Conservation (phyloP, 192 early-diverging fungal genomes). For the Borealophlyctis nickersoniae region DNA sequence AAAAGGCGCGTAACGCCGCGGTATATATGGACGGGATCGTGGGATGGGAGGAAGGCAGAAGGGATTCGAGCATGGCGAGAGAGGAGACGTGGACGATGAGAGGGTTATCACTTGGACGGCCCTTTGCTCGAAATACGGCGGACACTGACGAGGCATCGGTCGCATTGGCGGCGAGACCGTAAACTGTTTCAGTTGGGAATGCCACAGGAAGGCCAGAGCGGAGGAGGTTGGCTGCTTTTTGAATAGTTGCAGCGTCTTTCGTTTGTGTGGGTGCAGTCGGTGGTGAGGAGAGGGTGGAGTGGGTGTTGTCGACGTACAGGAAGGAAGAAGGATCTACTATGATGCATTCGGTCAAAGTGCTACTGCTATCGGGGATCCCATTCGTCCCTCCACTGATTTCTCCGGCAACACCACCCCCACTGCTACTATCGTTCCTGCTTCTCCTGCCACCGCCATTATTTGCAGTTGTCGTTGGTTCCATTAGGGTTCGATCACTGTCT, state of each 20-base stretch:
- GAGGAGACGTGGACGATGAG: slow-evolving; percentile 95
- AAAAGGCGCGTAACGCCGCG: slow-evolving; percentile 62
- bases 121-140: slow-evolving; percentile 82
- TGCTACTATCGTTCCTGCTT: no score
- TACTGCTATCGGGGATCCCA: no score
- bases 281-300: no score
- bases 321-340: no score
- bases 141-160: slow-evolving; percentile 60
- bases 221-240: slow-evolving; percentile 56
- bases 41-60: slow-evolving; percentile 43
- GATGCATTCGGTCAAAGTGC: no score
- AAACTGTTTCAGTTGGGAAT: slow-evolving; percentile 98
- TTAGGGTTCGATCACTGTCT: no score
- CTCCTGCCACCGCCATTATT: no score
- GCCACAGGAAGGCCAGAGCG: slow-evolving; percentile 65
- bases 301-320: no score
- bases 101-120: slow-evolving; percentile 92
- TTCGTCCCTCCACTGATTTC: no score
- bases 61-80: slow-evolving; percentile 75
- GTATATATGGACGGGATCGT: slow-evolving; percentile 69
- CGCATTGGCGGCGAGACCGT: slow-evolving; percentile 92
- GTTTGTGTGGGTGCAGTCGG: no score
- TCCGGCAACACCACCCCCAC: no score
- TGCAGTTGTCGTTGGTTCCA: no score
- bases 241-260: slow-evolving; percentile 12